Base-by-base conservation (phyloP, 169 alveolate species). In the Plasmodium cynomolgi region DNA sequence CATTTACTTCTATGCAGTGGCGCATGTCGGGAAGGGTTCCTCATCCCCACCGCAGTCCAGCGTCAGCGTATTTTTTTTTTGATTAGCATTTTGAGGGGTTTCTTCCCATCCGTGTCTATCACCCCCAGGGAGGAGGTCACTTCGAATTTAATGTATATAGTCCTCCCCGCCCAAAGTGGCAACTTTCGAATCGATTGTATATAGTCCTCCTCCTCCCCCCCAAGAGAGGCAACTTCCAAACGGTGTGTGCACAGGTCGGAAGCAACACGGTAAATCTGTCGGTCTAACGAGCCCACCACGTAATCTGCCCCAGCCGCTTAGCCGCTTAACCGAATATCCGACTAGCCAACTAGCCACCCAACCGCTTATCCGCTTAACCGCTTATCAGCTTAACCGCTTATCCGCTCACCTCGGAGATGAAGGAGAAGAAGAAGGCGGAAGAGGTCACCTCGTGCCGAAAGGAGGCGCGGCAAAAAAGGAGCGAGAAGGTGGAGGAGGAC, bases 381-480 rank as follows among this genome's bases (percentile, higher is more conserved):
- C 1, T 9, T 13, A 47, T 1, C 58, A n/a, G 58, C n/a, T 1
- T 1, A 47, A 13, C 20, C 58, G 5, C 20, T 13, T 11, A 47
- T 4, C 20, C 0, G 58, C 13, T 0, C 58, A 47, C 58, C 58
- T 0, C 31, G 20, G 13, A 84, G 44, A 84, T 68, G 83, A 84
- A 84, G 37, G 84, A 72, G 23, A 84, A 20, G 23, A 84, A 20
- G 11, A 73, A 84, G 15, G 74, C 75, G 26, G 92, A 72, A 26
- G 84, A 84, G 15, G 54, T 7, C 7, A 8, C 7, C 34, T 13
- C 44, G 23, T 1, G n/a, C 47, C 74, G 81, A 17, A 72, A 39
- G 83, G 83, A 68, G 33, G 74, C 9, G 1, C 72, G 37, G n/a
- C 72, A 13, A 26, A 44, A 33, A 8, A 83, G 56, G 47, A 58